Evolutionary conservation across 2,329 filamentous ascomycete genomes (phyloP).

Genomic region (Davidsoniella virescens): DNA sequence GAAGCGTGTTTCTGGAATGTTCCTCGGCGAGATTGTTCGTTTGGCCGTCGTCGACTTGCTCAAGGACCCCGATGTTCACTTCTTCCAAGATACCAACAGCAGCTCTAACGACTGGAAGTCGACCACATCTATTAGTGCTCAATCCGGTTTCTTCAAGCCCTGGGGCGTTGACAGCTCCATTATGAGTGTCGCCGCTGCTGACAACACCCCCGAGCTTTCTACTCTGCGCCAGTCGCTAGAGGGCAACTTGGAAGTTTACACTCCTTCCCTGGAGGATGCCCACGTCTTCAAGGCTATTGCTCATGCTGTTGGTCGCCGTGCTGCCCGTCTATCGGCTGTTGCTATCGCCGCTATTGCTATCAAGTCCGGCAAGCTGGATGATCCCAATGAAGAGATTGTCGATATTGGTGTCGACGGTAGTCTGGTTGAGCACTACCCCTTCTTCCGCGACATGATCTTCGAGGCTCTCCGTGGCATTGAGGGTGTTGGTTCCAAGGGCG

Average conservation of each 20-base stretch:
- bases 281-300: conserved; percentile 73
- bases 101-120: conserved; percentile 52
- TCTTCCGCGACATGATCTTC: conserved; percentile 75
- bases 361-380: conserved; percentile 54
- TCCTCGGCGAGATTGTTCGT: conserved; percentile 83
- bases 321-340: conserved; percentile 74
- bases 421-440: conserved; percentile 88
- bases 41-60: conserved; percentile 58
- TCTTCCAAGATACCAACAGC: conserved; percentile 65
- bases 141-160: conserved; percentile 54
- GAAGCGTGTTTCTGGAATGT: conserved; percentile 97
- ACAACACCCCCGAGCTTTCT: conserved; percentile 55
- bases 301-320: conserved; percentile 70
- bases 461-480: conserved; percentile 64
- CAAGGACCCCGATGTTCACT: conserved; percentile 44
- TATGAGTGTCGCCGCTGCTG: conserved; percentile 71
- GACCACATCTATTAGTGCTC: conserved; percentile 50
- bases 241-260: conserved; percentile 57
- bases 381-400: conserved; percentile 50
- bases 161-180: conserved; percentile 90
- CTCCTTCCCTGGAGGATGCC: conserved; percentile 67
- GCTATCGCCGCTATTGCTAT: conserved; percentile 75
- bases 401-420: conserved; percentile 92
- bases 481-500: conserved; percentile 60
- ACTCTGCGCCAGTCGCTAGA: conserved; percentile 65